Conservation (phyloP, 2,329 filamentous ascomycete species). For the Fusarium udum region DNA sequence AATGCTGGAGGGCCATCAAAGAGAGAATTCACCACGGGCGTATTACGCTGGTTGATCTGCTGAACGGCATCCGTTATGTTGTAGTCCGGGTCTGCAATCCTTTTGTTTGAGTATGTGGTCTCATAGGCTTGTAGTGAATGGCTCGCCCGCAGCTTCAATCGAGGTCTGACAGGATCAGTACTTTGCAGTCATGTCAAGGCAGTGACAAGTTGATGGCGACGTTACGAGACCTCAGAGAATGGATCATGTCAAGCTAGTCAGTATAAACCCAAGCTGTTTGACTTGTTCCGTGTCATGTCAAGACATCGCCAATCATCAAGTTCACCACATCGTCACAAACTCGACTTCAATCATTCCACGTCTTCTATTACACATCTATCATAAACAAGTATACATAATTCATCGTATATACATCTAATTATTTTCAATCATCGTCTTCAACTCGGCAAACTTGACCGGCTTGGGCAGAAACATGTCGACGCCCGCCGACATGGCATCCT, state of each 20-base stretch:
- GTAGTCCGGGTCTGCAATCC: accelerated
- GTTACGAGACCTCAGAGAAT: accelerated
- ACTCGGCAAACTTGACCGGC: constrained; percentile 56
- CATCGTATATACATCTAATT: constrained; percentile 19
- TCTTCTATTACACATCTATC: constrained; percentile 11
- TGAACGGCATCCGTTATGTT: accelerated
- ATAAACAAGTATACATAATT: constrained; percentile 12
- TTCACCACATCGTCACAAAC: not conserved
- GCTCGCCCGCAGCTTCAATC: not conserved
- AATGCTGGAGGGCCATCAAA: accelerated
- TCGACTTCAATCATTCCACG: not conserved
- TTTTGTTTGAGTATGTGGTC: not conserved
- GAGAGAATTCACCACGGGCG: not conserved
- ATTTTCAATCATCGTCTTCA: constrained; percentile 48
- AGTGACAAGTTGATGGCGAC: accelerated
- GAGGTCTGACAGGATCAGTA: accelerated
- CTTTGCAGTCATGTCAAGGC: no score
- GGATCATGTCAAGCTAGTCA: accelerated
- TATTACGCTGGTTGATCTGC: no score
- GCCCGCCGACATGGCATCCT: constrained; percentile 59
- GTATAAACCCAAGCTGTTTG: accelerated
- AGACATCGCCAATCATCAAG: not conserved
- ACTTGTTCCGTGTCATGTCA: accelerated
- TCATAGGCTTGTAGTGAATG: not conserved
- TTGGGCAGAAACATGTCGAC: constrained; percentile 63